Percentiles rank a stretch among this genome's conserved stretches.
Evolutionary conservation across 2,329 filamentous ascomycete species (phyloP).

Genomic region (Dendrostoma leiphaemia): DNA sequence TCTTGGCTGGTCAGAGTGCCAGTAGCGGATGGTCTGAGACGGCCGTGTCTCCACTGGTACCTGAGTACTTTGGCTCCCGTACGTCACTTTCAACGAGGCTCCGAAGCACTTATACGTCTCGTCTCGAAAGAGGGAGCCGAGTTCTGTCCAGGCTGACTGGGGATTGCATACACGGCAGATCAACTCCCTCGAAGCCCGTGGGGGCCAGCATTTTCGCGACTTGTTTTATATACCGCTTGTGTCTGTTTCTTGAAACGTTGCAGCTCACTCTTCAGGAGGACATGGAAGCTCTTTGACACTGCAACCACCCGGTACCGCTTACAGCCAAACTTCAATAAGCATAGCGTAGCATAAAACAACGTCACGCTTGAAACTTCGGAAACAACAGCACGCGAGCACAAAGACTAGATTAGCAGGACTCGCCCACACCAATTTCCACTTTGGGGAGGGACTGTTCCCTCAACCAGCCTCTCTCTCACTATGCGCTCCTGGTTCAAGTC

Average conservation of each 20-base stretch:
- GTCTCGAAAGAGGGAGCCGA: too few relatives aligned
- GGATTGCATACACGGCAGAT: too few relatives aligned
- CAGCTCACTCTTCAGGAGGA: not conserved
- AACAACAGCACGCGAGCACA: not conserved
- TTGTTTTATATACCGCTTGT: too few relatives aligned
- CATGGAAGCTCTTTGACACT: constrained; percentile 3
- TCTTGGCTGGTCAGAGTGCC: too few relatives aligned
- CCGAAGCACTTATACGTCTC: too few relatives aligned
- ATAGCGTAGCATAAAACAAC: not conserved
- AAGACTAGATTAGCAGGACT: not conserved
- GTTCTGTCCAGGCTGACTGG: too few relatives aligned
- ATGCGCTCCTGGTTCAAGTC: constrained; percentile 19
- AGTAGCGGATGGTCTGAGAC: not conserved
- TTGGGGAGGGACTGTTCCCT: not conserved
- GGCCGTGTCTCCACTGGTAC: not conserved
- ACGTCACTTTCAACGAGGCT: too few relatives aligned
- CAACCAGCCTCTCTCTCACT: not conserved
- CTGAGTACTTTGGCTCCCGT: not conserved
- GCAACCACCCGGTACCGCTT: not conserved
- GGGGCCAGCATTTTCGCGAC: too few relatives aligned
- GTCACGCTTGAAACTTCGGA: not conserved
- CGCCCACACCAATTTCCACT: not conserved
- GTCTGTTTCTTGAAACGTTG: not conserved
- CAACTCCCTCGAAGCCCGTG: too few relatives aligned
- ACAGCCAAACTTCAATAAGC: not conserved